phyloP scores from a whole-genome alignment of 768 basidiomycete species.

The Tricholoma bakamatsutake region DNA sequence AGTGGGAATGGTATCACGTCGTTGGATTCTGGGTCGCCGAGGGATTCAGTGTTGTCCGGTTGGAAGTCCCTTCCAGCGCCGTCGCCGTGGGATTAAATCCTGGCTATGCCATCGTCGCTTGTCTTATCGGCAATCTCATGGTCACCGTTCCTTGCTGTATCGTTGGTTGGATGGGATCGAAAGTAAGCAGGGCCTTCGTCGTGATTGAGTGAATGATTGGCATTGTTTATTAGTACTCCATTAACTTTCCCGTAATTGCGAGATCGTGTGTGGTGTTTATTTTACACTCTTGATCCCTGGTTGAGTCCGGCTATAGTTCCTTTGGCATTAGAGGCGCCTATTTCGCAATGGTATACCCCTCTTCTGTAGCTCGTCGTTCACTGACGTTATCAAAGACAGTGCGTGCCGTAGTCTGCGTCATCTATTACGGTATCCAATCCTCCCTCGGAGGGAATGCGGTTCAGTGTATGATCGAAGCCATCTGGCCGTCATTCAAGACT shows the following conservation, averaged over 20 bases:
- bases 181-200: neutral
- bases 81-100: neutral
- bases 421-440: too few species aligned
- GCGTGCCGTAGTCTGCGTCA: too few species aligned
- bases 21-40: neutral
- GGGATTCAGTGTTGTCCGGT: neutral
- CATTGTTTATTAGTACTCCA: neutral
- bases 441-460: too few species aligned
- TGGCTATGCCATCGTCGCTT: neutral
- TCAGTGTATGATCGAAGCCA: too few species aligned
- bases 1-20: neutral
- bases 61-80: neutral
- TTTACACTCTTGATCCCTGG: neutral
- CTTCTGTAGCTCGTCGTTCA: too few species aligned
- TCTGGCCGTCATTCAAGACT: too few species aligned
- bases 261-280: neutral
- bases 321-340: too few species aligned
- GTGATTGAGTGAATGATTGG: neutral
- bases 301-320: too few species aligned
- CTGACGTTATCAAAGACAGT: too few species aligned
- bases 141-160: neutral
- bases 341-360: too few species aligned
- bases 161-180: neutral
- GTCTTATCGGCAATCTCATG: neutral
- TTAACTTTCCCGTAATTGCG: neutral